Evolutionary conservation across 2,329 filamentous ascomycete genomes (phyloP), one percentile per base, ranked within the genome.

Genomic region (Colletotrichum eremochloae): DNA sequence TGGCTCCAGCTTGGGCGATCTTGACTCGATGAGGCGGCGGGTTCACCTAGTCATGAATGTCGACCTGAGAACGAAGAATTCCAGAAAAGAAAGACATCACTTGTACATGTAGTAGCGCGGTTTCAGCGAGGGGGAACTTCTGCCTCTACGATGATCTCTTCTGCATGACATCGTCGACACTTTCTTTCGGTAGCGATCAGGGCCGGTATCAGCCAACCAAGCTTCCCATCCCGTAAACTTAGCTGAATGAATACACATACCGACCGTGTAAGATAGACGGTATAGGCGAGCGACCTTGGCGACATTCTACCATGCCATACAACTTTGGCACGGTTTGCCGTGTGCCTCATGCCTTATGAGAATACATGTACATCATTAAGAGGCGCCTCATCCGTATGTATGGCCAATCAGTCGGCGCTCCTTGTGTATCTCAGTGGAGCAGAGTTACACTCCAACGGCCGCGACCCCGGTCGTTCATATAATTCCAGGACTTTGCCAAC

Each of bases 401-500:
- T 15, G 58, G 42, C 69, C 58, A 72, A 72, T 63, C 65, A 55
- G 57, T 36, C 53, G 52, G 48, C 38, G 52, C n/a, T 38, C 12
- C 42, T 36, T 12, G 65, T 46, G 53, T 12, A 38, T 72, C 44
- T 63, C 60, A 44, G 66, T 72, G 69, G 69, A 64, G 69, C 11
- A 64, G 31, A 57, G 36, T 38, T 48, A 53, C 60, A 58, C 50
- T 63, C 52, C 63, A 63, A 46, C 44, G 64, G 44, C 57, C 33
- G 31, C 55, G 58, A 61, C 65, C 69, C 65, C 44, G 69, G 58
- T 20, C 44, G 24, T 60, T 72, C 69, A 69, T 72, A 71, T 71
- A 58, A 24, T 18, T 58, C 55, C 65, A 64, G 69, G 65, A 68
- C 52, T 63, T 66, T 66, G 69, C 46, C 52, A n/a, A 11, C 20